phyloP scores from a whole-genome alignment of 345 rosid genomes.

The Eucalyptus brandiana region DNA sequence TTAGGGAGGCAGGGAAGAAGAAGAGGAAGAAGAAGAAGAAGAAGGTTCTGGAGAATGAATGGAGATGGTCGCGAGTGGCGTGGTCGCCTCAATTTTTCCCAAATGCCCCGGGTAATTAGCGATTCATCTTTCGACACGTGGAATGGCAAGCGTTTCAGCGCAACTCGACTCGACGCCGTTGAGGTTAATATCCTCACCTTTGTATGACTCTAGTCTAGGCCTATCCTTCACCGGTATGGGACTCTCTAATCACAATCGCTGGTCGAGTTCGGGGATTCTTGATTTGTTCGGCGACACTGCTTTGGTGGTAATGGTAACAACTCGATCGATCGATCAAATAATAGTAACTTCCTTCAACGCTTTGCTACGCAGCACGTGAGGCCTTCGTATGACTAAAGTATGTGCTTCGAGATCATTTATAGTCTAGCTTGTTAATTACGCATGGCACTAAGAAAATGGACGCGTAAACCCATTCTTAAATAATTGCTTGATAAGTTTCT shows the following conservation, averaged over 20 bases:
- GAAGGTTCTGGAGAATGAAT: conserved; percentile 93
- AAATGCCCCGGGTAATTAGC: background rate
- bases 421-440: background rate
- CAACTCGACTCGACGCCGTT: background rate
- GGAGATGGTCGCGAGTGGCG: background rate
- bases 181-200: background rate
- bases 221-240: background rate
- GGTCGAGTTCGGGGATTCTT: background rate
- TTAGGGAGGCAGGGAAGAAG: conserved; percentile 16
- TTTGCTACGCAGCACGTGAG: fast-evolving
- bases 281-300: fast-evolving
- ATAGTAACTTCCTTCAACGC: background rate
- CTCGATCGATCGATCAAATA: fast-evolving
- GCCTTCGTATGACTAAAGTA: background rate
- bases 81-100: background rate
- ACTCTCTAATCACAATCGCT: background rate
- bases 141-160: background rate
- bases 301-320: too few species aligned
- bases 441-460: background rate
- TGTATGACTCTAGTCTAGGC: background rate
- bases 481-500: background rate
- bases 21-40: conserved; percentile 8
- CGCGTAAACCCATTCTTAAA: fast-evolving
- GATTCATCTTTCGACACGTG: background rate
- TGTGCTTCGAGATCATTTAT: background rate